Conservation (phyloP, 148 eudicot genomes). For the Beta vulgaris region DNA sequence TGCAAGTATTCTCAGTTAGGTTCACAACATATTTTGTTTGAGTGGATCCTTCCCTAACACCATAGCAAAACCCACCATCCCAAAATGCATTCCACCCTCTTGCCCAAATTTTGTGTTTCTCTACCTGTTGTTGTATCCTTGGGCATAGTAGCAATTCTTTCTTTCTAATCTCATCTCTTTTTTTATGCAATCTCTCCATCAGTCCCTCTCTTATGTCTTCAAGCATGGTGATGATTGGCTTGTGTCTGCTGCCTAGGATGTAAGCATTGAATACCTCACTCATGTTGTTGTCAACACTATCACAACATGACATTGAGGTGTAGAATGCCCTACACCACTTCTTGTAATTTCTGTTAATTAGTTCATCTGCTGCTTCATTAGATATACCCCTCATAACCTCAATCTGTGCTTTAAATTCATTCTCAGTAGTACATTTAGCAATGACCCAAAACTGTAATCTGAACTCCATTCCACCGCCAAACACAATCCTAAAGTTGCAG, state of each 20-base stretch:
- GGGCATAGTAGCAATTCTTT: background rate
- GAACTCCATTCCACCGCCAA: background rate
- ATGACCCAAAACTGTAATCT: background rate
- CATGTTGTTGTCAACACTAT: too few species aligned
- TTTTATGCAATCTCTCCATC: too few species aligned
- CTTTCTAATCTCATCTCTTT: background rate
- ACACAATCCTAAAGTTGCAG: background rate
- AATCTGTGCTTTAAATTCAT: background rate
- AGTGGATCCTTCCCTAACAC: too few species aligned
- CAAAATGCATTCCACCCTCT: too few species aligned
- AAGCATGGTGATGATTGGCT: constrained; percentile 7
- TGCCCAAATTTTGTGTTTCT: background rate
- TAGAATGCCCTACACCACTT: too few species aligned
- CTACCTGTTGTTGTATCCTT: background rate
- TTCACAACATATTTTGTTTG: background rate
- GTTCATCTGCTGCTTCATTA: background rate
- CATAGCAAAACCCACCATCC: background rate
- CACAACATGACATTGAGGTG: background rate
- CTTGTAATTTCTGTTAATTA: background rate
- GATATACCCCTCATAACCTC: background rate
- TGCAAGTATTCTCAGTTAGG: background rate
- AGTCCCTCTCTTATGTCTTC: too few species aligned
- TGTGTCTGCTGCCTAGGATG: background rate
- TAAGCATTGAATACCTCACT: background rate
- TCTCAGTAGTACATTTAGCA: background rate